These are phyloP conservation scores for Hymenoscyphus salicellus DNA, from an alignment of 2,329 filamentous ascomycete species.

Conservation along the genomic window DNA sequence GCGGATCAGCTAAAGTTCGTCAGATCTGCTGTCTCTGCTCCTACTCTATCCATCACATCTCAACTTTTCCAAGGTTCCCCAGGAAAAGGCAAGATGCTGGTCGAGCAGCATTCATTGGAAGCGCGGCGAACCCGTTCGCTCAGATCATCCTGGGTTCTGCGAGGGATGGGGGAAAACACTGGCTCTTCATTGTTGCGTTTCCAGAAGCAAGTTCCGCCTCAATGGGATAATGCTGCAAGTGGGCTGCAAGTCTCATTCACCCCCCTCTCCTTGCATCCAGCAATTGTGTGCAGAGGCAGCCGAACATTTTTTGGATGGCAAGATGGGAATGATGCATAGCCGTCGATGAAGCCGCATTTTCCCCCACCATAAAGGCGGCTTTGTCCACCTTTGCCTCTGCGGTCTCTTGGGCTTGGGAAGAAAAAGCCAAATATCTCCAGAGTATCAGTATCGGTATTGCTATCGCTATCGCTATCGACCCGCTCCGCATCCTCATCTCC, in stretches of 20 bases:
- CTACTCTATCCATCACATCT: slow-evolving; percentile 2
- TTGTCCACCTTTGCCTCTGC: slow-evolving; percentile 11
- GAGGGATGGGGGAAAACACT: neutral
- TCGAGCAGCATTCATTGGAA: neutral
- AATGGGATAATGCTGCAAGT: neutral
- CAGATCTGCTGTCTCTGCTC: neutral
- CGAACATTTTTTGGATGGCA: slow-evolving; percentile 3
- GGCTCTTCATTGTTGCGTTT: slow-evolving; percentile 1
- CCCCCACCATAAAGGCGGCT: slow-evolving; percentile 24
- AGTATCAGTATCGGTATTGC: slow-evolving; percentile 22
- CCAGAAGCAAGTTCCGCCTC: slow-evolving; percentile 21
- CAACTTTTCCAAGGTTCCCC: slow-evolving; percentile 2
- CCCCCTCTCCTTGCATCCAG: slow-evolving; percentile 21
- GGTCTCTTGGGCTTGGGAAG: neutral
- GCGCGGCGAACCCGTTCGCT: neutral
- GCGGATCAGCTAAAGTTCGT: neutral
- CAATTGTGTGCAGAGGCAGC: slow-evolving; percentile 23
- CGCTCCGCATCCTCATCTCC: neutral
- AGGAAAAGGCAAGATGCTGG: slow-evolving; percentile 2
- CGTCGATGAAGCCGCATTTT: neutral
- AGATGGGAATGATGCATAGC: slow-evolving; percentile 10
- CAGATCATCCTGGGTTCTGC: neutral
- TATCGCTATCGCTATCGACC: neutral
- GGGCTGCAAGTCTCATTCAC: slow-evolving; percentile 13
- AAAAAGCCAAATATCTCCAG: neutral